These are phyloP conservation scores for Alnus glutinosa DNA, from an alignment of 306 rosid genomes.

Conservation along the genomic window DNA sequence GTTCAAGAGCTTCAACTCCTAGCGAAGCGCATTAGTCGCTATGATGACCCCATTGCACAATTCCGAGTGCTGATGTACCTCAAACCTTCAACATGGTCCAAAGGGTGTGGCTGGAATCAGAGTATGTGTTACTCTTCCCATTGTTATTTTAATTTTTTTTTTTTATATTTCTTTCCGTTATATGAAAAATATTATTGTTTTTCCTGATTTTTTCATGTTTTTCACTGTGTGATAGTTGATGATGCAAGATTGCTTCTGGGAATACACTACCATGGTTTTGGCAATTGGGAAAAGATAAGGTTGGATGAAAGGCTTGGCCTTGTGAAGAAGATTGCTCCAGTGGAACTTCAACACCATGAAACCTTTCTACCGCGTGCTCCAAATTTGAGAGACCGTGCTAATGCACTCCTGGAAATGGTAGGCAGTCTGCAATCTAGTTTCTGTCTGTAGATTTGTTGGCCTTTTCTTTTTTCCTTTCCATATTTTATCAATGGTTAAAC, in stretches of 20 bases:
- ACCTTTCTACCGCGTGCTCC: conserved; percentile 99
- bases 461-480: neutral
- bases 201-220: conserved; percentile 26
- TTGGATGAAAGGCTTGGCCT: conserved; percentile 95
- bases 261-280: conserved; percentile 90
- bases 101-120: conserved; percentile 99
- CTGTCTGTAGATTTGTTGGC: neutral
- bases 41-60: conserved; percentile 90
- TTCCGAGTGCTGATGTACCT: conserved; percentile 81
- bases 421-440: conserved; percentile 28
- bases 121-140: conserved; percentile 59
- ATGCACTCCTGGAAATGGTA: conserved; percentile 96
- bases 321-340: conserved; percentile 92
- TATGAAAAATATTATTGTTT: conserved; percentile 14
- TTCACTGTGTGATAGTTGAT: conserved; percentile 64
- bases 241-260: conserved; percentile 99
- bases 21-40: conserved; percentile 89
- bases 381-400: conserved; percentile 96
- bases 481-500: neutral
- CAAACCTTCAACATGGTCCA: conserved; percentile 98
- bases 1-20: conserved; percentile 91
- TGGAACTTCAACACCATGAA: conserved; percentile 97
- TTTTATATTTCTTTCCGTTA: neutral
- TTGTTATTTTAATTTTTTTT: neutral
- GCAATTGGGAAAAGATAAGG: conserved; percentile 95